phyloP scores from a whole-genome alignment of 345 rosid genomes.

The Boechera stricta region DNA sequence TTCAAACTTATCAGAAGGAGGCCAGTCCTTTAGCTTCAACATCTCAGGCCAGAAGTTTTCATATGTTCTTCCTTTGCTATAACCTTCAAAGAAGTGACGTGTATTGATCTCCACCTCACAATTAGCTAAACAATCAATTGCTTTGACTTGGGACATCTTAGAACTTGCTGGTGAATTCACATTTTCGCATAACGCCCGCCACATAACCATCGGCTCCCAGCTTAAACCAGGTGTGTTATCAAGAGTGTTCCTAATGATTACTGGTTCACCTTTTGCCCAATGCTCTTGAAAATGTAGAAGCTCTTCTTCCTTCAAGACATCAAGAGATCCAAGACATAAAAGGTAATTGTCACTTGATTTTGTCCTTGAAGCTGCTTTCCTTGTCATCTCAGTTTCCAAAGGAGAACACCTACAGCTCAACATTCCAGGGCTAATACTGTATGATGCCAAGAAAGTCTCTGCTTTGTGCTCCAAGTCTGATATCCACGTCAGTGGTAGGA shows the following conservation, averaged over 20 bases:
- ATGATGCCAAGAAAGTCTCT: constrained; percentile 41
- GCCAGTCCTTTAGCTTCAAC: constrained; percentile 98
- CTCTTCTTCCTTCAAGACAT: constrained; percentile 48
- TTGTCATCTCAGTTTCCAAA: constrained; percentile 34
- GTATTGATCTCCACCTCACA: constrained; percentile 83
- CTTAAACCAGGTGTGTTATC: constrained; percentile 66
- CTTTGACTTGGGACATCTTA: constrained; percentile 68
- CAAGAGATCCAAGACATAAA: constrained; percentile 58
- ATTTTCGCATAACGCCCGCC: constrained; percentile 80
- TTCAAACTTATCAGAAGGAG: constrained; percentile 90
- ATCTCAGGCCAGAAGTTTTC: constrained; percentile 87
- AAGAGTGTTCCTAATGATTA: constrained; percentile 68
- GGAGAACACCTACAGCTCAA: constrained; percentile 34
- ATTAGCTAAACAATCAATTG: constrained; percentile 75
- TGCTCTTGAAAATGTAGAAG: constrained; percentile 64
- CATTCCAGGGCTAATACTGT: constrained; percentile 29
- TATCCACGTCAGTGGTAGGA: constrained; percentile 60
- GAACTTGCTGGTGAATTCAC: constrained; percentile 50
- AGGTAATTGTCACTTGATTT: constrained; percentile 64
- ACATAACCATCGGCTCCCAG: constrained; percentile 99
- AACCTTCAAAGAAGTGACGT: constrained; percentile 76
- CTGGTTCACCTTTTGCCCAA: constrained; percentile 87
- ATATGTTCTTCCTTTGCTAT: constrained; percentile 73
- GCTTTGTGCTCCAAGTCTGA: constrained; percentile 56
- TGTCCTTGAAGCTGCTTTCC: constrained; percentile 66